These are phyloP conservation scores for Lentinula sp. DNA, from an alignment of 768 basidiomycete species.

Conservation along the genomic window DNA sequence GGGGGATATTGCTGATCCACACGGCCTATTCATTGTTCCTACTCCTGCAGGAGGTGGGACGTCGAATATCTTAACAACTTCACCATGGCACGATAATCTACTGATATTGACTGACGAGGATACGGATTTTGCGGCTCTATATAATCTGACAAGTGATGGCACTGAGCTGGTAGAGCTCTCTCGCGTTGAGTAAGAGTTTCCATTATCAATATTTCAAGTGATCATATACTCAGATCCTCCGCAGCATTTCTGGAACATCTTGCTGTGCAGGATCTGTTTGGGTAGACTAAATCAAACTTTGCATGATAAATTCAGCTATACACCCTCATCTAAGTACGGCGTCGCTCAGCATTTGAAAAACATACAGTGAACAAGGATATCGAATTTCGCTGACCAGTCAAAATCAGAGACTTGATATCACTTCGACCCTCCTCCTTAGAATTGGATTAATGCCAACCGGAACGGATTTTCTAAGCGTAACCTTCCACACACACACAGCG, in stretches of 20 bases:
- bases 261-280: constrained; percentile 6
- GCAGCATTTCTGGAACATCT: background rate
- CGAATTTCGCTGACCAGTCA: too few species aligned
- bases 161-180: background rate
- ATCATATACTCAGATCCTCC: background rate
- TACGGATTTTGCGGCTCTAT: constrained; percentile 2
- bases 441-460: too few species aligned
- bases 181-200: background rate
- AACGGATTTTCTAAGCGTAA: too few species aligned
- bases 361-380: too few species aligned
- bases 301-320: too few species aligned
- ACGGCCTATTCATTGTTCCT: constrained; percentile 3
- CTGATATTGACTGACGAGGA: constrained; percentile 7
- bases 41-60: constrained; percentile 6
- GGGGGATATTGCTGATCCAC: constrained; percentile 4
- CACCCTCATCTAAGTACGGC: too few species aligned
- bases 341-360: too few species aligned
- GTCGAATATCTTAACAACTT: background rate
- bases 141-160: background rate
- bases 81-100: constrained; percentile 1
- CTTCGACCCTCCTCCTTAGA: too few species aligned
- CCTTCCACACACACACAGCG: too few species aligned
- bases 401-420: too few species aligned
- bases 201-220: background rate
- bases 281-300: background rate